Conservation (phyloP, 2,329 filamentous ascomycete genomes). For the Aspergillus brunneoviolaceus region DNA sequence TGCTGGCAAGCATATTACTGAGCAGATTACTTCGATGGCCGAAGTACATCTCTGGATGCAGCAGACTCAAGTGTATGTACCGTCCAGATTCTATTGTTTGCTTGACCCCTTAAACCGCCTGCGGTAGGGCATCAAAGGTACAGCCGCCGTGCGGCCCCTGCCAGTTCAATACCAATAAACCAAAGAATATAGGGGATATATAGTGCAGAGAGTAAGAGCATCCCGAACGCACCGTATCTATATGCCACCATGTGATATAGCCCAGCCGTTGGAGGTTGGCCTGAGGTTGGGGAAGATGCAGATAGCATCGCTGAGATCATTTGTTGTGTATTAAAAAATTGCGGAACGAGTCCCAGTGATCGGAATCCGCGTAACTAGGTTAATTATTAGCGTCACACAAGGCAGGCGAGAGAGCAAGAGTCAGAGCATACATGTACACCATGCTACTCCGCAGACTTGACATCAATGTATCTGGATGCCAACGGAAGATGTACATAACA, state of each 20-base stretch:
- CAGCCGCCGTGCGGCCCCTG: not conserved
- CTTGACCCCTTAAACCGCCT: not conserved
- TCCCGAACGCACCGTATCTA: not conserved
- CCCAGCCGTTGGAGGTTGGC: not conserved
- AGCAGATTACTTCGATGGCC: not conserved
- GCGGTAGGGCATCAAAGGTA: not conserved
- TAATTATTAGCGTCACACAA: slow-evolving; percentile 6
- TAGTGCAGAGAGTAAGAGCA: not conserved
- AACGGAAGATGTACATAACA: slow-evolving; percentile 94
- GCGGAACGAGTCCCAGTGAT: slow-evolving; percentile 82
- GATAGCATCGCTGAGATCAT: slow-evolving; percentile 30
- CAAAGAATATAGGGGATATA: not conserved
- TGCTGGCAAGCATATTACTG: not conserved
- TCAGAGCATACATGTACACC: slow-evolving; percentile 83
- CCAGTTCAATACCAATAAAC: not conserved
- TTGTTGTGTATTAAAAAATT: slow-evolving; percentile 86
- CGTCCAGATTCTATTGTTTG: not conserved
- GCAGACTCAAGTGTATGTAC: not conserved
- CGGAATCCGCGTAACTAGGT: slow-evolving; percentile 70
- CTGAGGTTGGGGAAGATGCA: not conserved
- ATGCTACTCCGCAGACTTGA: slow-evolving; percentile 90
- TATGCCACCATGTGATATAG: not conserved
- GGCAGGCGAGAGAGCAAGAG: not conserved
- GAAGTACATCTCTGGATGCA: not conserved
- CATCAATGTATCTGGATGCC: slow-evolving; percentile 89